A percentile compares a stretch with the other conserved stretches of the same genome.
These are phyloP conservation scores for Linum trigynum DNA, from an alignment of 345 rosid genomes.

Conservation along the genomic window DNA sequence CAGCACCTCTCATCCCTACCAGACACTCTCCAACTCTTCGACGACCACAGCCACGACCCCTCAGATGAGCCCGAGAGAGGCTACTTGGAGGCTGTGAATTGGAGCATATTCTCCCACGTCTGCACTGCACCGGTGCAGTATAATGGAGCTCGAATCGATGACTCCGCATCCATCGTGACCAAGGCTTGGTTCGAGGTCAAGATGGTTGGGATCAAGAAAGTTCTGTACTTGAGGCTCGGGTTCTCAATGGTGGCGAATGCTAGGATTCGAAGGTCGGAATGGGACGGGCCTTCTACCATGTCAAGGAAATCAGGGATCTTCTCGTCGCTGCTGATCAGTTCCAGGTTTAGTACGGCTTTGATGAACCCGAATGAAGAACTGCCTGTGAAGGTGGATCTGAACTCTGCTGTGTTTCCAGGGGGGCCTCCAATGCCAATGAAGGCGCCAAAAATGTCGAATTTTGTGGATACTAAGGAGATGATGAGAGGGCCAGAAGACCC, in stretches of 20 bases:
- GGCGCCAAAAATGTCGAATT: conserved; percentile 58
- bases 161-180: conserved; percentile 66
- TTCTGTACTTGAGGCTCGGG: conserved; percentile 78
- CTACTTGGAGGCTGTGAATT: conserved; percentile 76
- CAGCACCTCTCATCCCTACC: conserved; percentile 80
- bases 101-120: conserved; percentile 88
- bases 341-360: conserved; percentile 49
- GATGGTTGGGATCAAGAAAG: conserved; percentile 72
- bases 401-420: conserved; percentile 79
- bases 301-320: conserved; percentile 77
- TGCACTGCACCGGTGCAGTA: conserved; percentile 81
- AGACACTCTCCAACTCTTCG: conserved; percentile 42
- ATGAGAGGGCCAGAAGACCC: conserved; percentile 77
- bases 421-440: conserved; percentile 53
- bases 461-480: conserved; percentile 85
- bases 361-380: conserved; percentile 22
- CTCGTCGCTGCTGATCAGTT: conserved; percentile 50
- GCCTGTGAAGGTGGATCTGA: conserved; percentile 52
- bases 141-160: conserved; percentile 50
- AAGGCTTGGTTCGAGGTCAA: conserved; percentile 91
- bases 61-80: conserved; percentile 46
- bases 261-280: conserved; percentile 57
- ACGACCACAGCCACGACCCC: conserved; percentile 47
- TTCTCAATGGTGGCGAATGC: conserved; percentile 68
- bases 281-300: conserved; percentile 60